phyloP scores from a whole-genome alignment of 306 rosid species.

The Erythrophleum fordii region DNA sequence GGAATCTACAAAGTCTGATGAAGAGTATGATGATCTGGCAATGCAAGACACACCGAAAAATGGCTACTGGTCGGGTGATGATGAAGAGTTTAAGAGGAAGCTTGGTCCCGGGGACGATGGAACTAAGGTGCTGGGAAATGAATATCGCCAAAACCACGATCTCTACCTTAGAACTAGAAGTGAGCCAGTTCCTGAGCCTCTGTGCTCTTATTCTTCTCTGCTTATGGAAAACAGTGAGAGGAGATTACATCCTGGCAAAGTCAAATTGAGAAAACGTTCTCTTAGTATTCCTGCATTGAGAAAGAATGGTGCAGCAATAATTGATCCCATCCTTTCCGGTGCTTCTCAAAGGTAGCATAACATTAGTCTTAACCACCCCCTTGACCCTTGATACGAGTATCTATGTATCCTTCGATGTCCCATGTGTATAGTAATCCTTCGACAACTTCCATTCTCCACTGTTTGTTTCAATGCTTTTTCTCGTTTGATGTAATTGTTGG shows the following conservation, averaged over 20 bases:
- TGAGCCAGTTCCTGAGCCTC: slow-evolving; percentile 56
- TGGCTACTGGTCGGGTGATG: slow-evolving; percentile 65
- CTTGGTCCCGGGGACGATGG: slow-evolving; percentile 33
- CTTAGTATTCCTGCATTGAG: slow-evolving; percentile 80
- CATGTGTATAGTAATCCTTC: slow-evolving; percentile 38
- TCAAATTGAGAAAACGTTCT: slow-evolving; percentile 71
- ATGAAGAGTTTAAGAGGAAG: slow-evolving; percentile 51
- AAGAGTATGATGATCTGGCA: slow-evolving; percentile 94
- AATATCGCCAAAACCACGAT: slow-evolving; percentile 57
- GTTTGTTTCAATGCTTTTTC: slow-evolving; percentile 14
- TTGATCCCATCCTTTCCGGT: slow-evolving; percentile 72
- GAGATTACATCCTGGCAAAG: slow-evolving; percentile 45
- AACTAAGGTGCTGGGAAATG: slow-evolving; percentile 43
- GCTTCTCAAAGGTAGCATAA: slow-evolving; percentile 60
- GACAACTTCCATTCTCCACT: not conserved
- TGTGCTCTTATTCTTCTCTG: slow-evolving; percentile 57
- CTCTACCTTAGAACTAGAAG: slow-evolving; percentile 61
- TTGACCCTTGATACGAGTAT: not conserved
- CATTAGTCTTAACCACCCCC: not conserved
- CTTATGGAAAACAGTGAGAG: slow-evolving; percentile 55
- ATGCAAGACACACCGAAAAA: slow-evolving; percentile 66
- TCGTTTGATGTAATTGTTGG: not conserved
- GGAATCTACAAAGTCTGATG: slow-evolving; percentile 93
- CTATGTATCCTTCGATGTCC: not conserved
- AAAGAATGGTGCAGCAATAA: slow-evolving; percentile 56